These are phyloP conservation scores for Trametes cubensis DNA, from an alignment of 768 basidiomycete species.

Conservation along the genomic window DNA sequence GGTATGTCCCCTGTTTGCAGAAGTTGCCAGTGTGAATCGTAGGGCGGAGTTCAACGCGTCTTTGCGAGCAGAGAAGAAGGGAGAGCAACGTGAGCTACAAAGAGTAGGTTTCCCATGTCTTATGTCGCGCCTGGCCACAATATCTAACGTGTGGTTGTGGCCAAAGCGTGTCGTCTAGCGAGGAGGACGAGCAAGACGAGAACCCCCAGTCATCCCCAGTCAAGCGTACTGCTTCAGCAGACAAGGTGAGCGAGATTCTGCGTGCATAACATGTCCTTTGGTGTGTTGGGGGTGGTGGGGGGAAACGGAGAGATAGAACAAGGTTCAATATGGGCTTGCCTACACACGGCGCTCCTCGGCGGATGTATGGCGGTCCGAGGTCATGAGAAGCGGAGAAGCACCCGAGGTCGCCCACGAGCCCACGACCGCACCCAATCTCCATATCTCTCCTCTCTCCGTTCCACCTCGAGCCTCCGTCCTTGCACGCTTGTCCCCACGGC, in stretches of 20 bases:
- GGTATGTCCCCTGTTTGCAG: constrained; percentile 12
- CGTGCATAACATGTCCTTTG: not conserved
- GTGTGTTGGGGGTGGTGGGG: not conserved
- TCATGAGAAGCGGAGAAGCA: not conserved
- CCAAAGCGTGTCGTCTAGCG: constrained; percentile 18
- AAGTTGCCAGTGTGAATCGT: not conserved
- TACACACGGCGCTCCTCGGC: not conserved
- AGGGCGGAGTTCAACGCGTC: constrained; percentile 3
- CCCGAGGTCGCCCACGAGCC: not conserved
- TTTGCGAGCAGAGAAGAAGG: constrained; percentile 20
- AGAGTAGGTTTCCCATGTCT: constrained; percentile 3
- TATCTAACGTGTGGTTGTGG: not conserved
- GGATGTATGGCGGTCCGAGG: constrained; percentile 2
- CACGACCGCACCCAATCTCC: constrained; percentile 2
- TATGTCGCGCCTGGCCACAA: not conserved
- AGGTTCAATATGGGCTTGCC: not conserved
- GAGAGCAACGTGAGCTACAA: constrained; percentile 17
- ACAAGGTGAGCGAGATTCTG: constrained; percentile 3
- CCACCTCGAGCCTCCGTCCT: not conserved
- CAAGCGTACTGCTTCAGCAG: constrained; percentile 5
- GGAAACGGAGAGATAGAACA: not conserved
- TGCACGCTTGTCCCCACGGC: not conserved
- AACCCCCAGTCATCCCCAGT: constrained; percentile 7
- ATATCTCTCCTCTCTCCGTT: not conserved
- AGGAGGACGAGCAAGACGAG: constrained; percentile 4